Conservation (phyloP, 441 rosid species). For the Breynia disticha region DNA sequence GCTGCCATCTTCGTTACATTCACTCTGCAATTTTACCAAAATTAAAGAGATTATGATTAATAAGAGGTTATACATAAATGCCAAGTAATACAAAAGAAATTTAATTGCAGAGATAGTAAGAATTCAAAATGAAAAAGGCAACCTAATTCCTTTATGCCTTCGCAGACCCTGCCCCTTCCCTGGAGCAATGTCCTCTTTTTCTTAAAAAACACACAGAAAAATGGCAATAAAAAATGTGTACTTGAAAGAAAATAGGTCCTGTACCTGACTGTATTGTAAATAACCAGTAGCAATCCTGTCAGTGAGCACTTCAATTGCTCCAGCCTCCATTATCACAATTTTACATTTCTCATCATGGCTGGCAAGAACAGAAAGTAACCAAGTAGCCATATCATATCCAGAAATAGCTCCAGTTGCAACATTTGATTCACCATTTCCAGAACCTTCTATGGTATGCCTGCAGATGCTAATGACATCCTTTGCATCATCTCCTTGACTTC, state of each 20-base stretch:
- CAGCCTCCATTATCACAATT: conserved; percentile 85
- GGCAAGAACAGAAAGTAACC: conserved; percentile 95
- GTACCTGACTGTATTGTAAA: conserved; percentile 76
- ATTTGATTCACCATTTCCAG: conserved; percentile 37
- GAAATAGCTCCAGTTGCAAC: conserved; percentile 42
- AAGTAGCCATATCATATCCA: conserved; percentile 76
- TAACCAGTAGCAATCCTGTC: conserved; percentile 61
- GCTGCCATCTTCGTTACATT: conserved; percentile 77
- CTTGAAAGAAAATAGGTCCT: background rate
- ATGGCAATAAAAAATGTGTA: background rate
- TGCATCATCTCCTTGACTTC: conserved; percentile 38
- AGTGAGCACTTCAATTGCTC: conserved; percentile 80
- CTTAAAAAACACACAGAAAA: no score
- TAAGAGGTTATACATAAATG: background rate
- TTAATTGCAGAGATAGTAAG: no score
- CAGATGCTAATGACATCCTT: conserved; percentile 52
- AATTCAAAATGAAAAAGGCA: no score
- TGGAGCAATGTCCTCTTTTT: no score
- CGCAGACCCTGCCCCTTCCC: no score
- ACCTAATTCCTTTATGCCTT: no score
- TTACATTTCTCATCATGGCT: conserved; percentile 81
- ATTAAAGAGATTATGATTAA: conserved; percentile 16
- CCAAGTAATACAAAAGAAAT: no score
- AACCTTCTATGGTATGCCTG: conserved; percentile 52
- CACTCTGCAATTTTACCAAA: conserved; percentile 56